Evolutionary conservation across 164 flowering plant genomes (phyloP).

Genomic region (Malania oleifera): DNA sequence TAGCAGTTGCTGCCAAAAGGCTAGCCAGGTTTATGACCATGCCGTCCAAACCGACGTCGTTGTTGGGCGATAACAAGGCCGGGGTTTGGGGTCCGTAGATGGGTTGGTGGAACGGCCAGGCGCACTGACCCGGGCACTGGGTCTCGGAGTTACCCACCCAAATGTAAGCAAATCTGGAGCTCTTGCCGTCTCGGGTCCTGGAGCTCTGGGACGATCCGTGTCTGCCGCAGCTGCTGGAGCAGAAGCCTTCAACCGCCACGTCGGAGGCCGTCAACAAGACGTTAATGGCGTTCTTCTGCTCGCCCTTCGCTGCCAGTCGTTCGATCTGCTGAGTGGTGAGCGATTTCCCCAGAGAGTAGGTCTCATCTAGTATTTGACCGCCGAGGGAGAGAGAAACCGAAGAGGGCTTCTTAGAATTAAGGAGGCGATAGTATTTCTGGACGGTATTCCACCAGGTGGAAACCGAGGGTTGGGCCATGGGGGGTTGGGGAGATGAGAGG

Average conservation of each 20-base stretch:
- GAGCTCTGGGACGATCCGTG: conserved; percentile 30
- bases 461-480: conserved; percentile 34
- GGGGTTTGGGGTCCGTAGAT: conserved; percentile 53
- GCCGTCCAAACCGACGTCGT: conserved; percentile 51
- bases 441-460: conserved; percentile 61
- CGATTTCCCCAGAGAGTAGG: conserved; percentile 50
- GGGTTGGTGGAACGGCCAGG: conserved; percentile 69
- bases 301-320: conserved; percentile 41
- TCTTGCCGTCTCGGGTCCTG: conserved; percentile 8
- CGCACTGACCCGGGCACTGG: conserved; percentile 58
- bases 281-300: conserved; percentile 30
- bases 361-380: conserved; percentile 43
- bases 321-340: conserved; percentile 33
- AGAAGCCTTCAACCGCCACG: conserved; percentile 54
- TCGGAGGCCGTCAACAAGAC: conserved; percentile 55
- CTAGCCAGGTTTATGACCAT: conserved; percentile 46
- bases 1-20: conserved; percentile 46
- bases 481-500: conserved; percentile 11
- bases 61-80: conserved; percentile 47
- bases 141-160: conserved; percentile 67
- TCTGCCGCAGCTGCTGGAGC: conserved; percentile 51
- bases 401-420: conserved; percentile 17
- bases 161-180: conserved; percentile 42
- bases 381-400: conserved; percentile 29
- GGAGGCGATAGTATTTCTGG: conserved; percentile 37